These are phyloP conservation scores for Lentinula boryana DNA, from an alignment of 768 basidiomycete species.

Conservation along the genomic window DNA sequence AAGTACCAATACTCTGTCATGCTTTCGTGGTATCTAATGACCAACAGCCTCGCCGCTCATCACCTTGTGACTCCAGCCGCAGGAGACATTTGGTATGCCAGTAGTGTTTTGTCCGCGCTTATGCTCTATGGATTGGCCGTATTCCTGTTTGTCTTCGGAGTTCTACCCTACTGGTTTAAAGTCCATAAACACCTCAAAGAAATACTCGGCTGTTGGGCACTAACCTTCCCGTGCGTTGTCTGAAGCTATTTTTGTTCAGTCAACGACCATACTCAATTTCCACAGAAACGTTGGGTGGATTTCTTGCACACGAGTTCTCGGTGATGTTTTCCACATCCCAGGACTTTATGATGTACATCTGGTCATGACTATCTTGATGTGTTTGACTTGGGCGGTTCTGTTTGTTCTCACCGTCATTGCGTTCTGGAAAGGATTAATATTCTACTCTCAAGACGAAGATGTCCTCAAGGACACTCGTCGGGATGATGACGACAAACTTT, in stretches of 20 bases:
- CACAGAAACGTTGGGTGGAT: slow-evolving; percentile 36
- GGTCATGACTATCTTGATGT: slow-evolving; percentile 34
- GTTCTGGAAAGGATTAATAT: slow-evolving; percentile 37
- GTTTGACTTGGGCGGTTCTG: slow-evolving; percentile 32
- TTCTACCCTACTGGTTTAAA: slow-evolving; percentile 44
- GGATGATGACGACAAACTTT: neutral
- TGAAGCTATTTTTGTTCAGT: neutral
- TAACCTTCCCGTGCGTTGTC: slow-evolving; percentile 36
- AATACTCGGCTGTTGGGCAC: slow-evolving; percentile 45
- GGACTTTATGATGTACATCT: slow-evolving; percentile 33
- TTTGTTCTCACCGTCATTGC: slow-evolving; percentile 34
- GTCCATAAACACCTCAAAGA: slow-evolving; percentile 38
- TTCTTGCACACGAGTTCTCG: slow-evolving; percentile 31
- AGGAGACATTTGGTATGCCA: slow-evolving; percentile 40
- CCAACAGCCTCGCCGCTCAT: slow-evolving; percentile 13
- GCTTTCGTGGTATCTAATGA: neutral
- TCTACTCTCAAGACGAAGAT: slow-evolving; percentile 33
- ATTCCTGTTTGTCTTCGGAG: slow-evolving; percentile 39
- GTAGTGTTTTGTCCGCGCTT: slow-evolving; percentile 29
- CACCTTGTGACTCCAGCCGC: slow-evolving; percentile 28
- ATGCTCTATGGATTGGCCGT: slow-evolving; percentile 41
- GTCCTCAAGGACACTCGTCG: slow-evolving; percentile 29
- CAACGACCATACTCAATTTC: neutral
- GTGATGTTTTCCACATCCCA: slow-evolving; percentile 32
- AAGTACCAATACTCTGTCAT: neutral